Percentiles rank a stretch among this genome's conserved stretches.
Evolutionary conservation across 2,329 filamentous ascomycete species (phyloP).

Genomic region (Diaporthe capsici): DNA sequence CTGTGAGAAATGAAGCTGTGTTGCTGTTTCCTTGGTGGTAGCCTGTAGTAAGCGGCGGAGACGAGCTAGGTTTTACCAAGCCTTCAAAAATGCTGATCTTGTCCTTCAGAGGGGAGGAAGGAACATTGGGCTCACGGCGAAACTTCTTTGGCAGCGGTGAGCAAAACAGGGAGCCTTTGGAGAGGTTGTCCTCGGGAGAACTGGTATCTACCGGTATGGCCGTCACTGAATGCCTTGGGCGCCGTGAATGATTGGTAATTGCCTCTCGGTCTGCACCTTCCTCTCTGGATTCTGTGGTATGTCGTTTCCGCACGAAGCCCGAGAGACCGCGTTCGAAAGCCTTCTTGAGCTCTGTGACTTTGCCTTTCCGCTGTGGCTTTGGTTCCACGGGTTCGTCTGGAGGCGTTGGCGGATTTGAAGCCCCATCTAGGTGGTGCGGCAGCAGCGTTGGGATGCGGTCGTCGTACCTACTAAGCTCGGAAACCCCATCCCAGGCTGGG

Average conservation of each 20-base stretch:
- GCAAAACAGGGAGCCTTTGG: conserved; percentile 18
- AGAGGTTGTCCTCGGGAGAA: neutral
- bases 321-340: neutral
- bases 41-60: neutral
- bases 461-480: too few species aligned
- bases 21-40: neutral
- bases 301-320: neutral
- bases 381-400: too few species aligned
- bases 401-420: neutral
- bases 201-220: neutral
- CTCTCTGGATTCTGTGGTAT: neutral
- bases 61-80: conserved; percentile 26
- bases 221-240: too few species aligned
- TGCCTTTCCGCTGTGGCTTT: neutral
- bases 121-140: conserved; percentile 1
- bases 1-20: neutral
- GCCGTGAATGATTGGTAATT: neutral
- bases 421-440: neutral
- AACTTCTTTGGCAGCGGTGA: conserved; percentile 8
- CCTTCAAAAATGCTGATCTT: conserved; percentile 37
- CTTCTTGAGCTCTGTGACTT: neutral
- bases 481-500: too few species aligned
- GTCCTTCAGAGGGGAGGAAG: conserved; percentile 9
- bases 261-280: neutral
- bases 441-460: neutral